phyloP scores from a whole-genome alignment of 1,284 basidiomycete genomes.

The Moesziomyces sp. region DNA sequence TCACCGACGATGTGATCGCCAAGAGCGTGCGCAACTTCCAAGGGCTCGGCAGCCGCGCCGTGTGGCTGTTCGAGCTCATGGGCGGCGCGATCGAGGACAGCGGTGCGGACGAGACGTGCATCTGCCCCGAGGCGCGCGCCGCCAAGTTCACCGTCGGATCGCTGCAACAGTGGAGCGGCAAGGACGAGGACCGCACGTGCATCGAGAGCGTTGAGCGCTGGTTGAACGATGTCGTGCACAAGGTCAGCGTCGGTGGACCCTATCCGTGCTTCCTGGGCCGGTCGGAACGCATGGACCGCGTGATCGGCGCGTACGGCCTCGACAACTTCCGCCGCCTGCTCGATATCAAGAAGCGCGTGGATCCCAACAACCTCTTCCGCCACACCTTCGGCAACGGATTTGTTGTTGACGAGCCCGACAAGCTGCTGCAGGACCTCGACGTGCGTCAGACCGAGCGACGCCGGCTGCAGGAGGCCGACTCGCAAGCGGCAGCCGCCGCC shows the following conservation, averaged over 20 bases:
- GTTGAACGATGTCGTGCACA: slow-evolving; percentile 48
- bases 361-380: slow-evolving; percentile 51
- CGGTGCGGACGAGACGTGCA: slow-evolving; percentile 72
- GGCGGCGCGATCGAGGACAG: slow-evolving; percentile 82
- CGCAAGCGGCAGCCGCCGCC: slow-evolving; percentile 18
- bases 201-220: slow-evolving; percentile 79
- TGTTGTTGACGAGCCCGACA: slow-evolving; percentile 24
- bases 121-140: slow-evolving; percentile 80
- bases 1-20: slow-evolving; percentile 86
- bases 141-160: slow-evolving; percentile 86
- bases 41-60: slow-evolving; percentile 73
- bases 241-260: slow-evolving; percentile 53
- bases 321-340: slow-evolving; percentile 50
- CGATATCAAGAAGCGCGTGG: slow-evolving; percentile 50
- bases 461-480: slow-evolving; percentile 21
- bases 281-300: slow-evolving; percentile 44
- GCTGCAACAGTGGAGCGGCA: slow-evolving; percentile 89
- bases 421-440: slow-evolving; percentile 28
- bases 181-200: slow-evolving; percentile 80
- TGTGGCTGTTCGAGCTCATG: slow-evolving; percentile 73
- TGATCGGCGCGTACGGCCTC: slow-evolving; percentile 50
- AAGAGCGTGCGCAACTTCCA: slow-evolving; percentile 83
- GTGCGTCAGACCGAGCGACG: slow-evolving; percentile 13
- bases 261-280: slow-evolving; percentile 58
- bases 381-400: slow-evolving; percentile 53